Evolutionary conservation across 2,329 filamentous ascomycete species (phyloP).

Genomic region (Apiospora sp.): DNA sequence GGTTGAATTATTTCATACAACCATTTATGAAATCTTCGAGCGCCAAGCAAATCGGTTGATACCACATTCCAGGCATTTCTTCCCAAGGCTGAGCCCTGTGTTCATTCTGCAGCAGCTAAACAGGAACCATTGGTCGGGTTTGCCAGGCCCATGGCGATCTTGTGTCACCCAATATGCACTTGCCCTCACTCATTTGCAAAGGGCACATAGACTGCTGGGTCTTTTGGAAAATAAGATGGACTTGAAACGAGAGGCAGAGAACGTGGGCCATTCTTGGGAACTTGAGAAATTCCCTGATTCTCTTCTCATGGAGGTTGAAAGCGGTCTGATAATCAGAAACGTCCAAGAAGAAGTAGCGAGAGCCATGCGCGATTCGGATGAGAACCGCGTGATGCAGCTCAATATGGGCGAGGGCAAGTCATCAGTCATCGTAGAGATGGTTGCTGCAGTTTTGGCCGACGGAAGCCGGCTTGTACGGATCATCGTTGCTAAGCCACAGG

Average conservation of each 20-base stretch:
- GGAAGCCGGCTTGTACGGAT: constrained; percentile 60
- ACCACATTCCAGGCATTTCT: background rate
- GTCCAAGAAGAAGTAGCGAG: constrained; percentile 65
- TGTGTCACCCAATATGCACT: constrained; percentile 50
- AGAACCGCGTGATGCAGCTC: constrained; percentile 51
- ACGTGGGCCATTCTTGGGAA: constrained; percentile 64
- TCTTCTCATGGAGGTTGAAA: constrained; percentile 71
- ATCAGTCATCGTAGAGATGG: constrained; percentile 73
- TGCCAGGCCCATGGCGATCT: constrained; percentile 45
- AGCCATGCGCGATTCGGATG: constrained; percentile 34
- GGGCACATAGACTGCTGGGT: constrained; percentile 49
- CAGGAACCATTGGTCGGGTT: constrained; percentile 35
- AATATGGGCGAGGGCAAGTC: constrained; percentile 69
- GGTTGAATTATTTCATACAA: background rate
- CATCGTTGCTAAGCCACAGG: constrained; percentile 67
- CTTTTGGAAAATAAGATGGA: constrained; percentile 33
- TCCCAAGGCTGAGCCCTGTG: background rate
- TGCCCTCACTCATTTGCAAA: constrained; percentile 50
- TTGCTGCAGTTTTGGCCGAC: constrained; percentile 62
- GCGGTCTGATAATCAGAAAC: constrained; percentile 64
- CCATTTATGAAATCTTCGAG: background rate
- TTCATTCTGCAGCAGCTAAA: constrained; percentile 45
- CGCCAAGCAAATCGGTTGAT: background rate
- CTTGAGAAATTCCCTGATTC: constrained; percentile 62
- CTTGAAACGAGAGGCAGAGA: constrained; percentile 52